Evolutionary conservation across 2,329 filamentous ascomycete genomes (phyloP).

Genomic region (Hymenoscyphus fraxineus): DNA sequence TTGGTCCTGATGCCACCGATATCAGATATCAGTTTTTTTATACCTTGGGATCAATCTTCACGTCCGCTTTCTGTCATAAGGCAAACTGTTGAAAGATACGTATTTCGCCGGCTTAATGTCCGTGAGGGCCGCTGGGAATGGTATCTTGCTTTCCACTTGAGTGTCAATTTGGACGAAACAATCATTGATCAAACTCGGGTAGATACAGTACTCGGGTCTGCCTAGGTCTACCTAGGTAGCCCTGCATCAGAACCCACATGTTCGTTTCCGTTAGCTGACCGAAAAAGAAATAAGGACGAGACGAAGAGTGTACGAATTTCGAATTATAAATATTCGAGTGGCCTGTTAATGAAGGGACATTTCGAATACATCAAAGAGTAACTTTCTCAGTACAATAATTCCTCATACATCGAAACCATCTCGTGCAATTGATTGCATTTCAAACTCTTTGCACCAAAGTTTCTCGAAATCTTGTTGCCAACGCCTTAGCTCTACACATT

Average conservation of each 20-base stretch:
- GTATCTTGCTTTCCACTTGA: slow-evolving; percentile 12
- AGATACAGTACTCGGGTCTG: slow-evolving; percentile 10
- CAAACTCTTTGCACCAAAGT: not conserved
- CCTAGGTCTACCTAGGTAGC: slow-evolving; percentile 4
- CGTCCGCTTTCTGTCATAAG: not conserved
- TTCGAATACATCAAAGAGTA: not conserved
- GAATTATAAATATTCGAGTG: not conserved
- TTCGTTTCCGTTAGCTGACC: slow-evolving; percentile 7
- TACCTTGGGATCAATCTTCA: not conserved
- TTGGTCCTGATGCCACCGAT: not conserved
- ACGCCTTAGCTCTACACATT: not conserved
- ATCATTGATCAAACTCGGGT: slow-evolving; percentile 18
- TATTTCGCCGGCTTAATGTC: not conserved
- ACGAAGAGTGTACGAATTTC: not conserved
- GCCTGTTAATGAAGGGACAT: not conserved
- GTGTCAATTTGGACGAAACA: slow-evolving; percentile 6
- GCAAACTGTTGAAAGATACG: not conserved
- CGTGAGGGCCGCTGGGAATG: not conserved
- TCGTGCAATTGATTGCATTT: no score
- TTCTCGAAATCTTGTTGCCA: not conserved
- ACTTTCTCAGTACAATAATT: not conserved
- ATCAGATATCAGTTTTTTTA: not conserved
- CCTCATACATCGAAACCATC: no score
- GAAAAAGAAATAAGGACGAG: slow-evolving; percentile 22
- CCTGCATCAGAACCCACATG: slow-evolving; percentile 3